Evolutionary conservation across 1,139 yeast genomes (phyloP).

Genomic region (Maudiozyma humilis): DNA sequence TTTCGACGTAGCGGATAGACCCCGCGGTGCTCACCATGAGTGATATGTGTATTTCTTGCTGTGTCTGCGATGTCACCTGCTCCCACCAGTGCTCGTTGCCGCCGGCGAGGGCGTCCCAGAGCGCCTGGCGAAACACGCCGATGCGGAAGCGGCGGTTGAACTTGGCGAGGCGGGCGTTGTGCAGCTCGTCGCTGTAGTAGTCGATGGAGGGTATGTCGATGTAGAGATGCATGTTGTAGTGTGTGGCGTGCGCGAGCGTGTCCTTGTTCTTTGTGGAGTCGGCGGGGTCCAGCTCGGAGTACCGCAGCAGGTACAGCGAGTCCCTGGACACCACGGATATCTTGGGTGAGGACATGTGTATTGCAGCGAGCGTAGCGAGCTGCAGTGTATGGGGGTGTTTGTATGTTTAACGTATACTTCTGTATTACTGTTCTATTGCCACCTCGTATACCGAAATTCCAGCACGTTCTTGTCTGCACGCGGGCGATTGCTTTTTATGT

Average conservation of each 20-base stretch:
- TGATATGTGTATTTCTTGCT: background rate
- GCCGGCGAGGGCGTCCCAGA: slow-evolving; percentile 23
- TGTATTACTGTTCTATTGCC: too few relatives aligned
- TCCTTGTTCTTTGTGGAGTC: background rate
- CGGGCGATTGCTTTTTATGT: too few relatives aligned
- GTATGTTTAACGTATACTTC: background rate
- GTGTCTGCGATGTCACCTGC: slow-evolving; percentile 2
- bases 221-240: slow-evolving; percentile 23
- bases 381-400: background rate
- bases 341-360: slow-evolving; percentile 14
- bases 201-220: slow-evolving; percentile 32
- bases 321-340: slow-evolving; percentile 25
- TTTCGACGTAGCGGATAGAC: slow-evolving; percentile 30
- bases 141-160: slow-evolving; percentile 27
- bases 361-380: background rate
- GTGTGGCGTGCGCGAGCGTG: background rate
- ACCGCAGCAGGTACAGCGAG: slow-evolving; percentile 25
- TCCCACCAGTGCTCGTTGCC: slow-evolving; percentile 23
- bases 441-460: too few relatives aligned
- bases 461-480: too few relatives aligned
- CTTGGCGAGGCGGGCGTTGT: slow-evolving; percentile 22
- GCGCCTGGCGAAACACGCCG: slow-evolving; percentile 21
- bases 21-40: slow-evolving; percentile 25
- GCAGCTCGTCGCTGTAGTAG: slow-evolving; percentile 29
- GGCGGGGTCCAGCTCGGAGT: slow-evolving; percentile 17